Base-by-base conservation (phyloP, 306 rosid genomes). In the Abrus precatorius region DNA sequence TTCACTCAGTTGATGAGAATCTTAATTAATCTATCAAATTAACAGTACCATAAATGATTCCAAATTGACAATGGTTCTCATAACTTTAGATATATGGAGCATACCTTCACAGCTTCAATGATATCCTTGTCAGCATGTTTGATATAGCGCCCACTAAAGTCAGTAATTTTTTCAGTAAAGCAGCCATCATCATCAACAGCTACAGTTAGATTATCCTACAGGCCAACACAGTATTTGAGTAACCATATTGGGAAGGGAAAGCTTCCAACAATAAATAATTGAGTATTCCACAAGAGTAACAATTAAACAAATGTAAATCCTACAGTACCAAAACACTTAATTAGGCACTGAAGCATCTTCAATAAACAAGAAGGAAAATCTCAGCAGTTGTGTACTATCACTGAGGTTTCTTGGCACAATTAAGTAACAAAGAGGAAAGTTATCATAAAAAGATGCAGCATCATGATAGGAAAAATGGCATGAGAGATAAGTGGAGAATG, bases 181-280 rank as follows among this genome's bases (percentile, higher is more conserved):
- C 94, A 90, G 71, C 99, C 99, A 91, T 95, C 98, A 62, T 95
- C 99, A 69, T 95, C 99, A 72, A 95, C 98, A 57, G 98, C 98
- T 61, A 95, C 98, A 73, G 86, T 85, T 81, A 95, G 73, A 61
- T 85, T 88, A 83, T 95, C 98, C 98, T 93, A 78, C 84, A 91
- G 47, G 50, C 69, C 68, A 78, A 85, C 38, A 69, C 28, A 71
- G 28, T 53, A 53, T 2, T 38, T 63, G 56, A 74, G 59, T 68
- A 67, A 32, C 27, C 9, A 29, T 7, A 72, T 50, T 12, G 40
- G 10, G 50, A 69, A 82, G 30, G 47, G 5, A 63, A 79, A 74
- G 29, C 32, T 47, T 56, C 36, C 49, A 74, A 60, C 53, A 45
- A 75, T 14, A 80, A 53, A 52, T 9, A 72, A 72, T 5, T 45